Evolutionary conservation across 129 eudicot species (phyloP).

Genomic region (Helichrysum umbraculigerum): DNA sequence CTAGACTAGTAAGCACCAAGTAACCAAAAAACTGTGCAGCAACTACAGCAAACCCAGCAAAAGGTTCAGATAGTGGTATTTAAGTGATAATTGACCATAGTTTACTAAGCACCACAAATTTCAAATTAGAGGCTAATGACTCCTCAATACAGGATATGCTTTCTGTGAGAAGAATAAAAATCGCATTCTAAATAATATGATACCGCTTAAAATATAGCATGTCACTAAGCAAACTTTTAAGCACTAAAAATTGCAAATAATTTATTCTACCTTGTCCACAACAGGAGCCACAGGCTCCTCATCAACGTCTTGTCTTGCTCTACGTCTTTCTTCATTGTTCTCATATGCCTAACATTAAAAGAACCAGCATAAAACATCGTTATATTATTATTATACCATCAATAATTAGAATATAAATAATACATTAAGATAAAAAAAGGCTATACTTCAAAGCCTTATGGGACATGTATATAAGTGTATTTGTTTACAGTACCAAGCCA

Average conservation of each 20-base stretch:
- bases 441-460: background rate
- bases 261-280: conserved; percentile 68
- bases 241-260: conserved; percentile 10
- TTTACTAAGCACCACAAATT: background rate
- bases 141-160: background rate
- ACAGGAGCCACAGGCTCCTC: conserved; percentile 50
- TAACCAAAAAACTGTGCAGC: conserved; percentile 3
- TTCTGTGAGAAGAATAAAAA: background rate
- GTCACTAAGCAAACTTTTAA: conserved; percentile 8
- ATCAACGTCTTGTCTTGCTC: conserved; percentile 62
- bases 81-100: background rate
- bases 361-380: conserved; percentile 15
- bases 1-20: conserved; percentile 14
- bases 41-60: conserved; percentile 7
- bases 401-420: background rate
- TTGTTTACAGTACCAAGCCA: conserved; percentile 15
- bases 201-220: conserved; percentile 1
- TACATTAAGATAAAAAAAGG: background rate
- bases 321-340: conserved; percentile 71
- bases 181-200: background rate
- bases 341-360: conserved; percentile 59
- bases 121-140: background rate
- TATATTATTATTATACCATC: conserved; percentile 1
- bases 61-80: conserved; percentile 3
- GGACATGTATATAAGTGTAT: conserved; percentile 1